A percentile compares a stretch with the other conserved stretches of the same genome.
These are phyloP conservation scores for Aspergillus diversus DNA, from an alignment of 495 filamentous ascomycete species.

Conservation along the genomic window DNA sequence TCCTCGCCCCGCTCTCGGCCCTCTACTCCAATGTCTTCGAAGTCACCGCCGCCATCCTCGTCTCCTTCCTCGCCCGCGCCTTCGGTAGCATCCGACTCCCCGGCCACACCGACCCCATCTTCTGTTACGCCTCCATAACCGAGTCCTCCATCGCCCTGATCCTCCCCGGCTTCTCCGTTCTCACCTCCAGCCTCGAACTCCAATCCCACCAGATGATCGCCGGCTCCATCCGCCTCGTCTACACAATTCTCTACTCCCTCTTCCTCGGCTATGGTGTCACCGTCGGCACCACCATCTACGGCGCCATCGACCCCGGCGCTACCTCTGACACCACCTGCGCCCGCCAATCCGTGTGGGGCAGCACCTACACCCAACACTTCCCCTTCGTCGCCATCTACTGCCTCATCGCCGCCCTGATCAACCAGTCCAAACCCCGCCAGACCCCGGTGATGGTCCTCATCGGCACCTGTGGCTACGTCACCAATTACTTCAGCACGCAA, in stretches of 20 bases:
- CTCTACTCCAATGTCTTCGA: conserved; percentile 87
- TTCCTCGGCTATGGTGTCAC: conserved; percentile 96
- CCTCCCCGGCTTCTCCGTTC: conserved; percentile 83
- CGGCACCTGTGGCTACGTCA: conserved; percentile 76
- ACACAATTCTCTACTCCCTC: conserved; percentile 91
- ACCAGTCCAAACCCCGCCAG: conserved; percentile 89
- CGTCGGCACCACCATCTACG: conserved; percentile 88
- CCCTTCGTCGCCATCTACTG: conserved; percentile 74
- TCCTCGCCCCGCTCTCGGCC: conserved; percentile 76
- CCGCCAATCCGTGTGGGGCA: conserved; percentile 53
- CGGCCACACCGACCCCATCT: conserved; percentile 61
- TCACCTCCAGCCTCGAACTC: conserved; percentile 83
- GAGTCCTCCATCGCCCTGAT: conserved; percentile 93
- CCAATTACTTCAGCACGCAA: conserved; percentile 78
- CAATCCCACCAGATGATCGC: conserved; percentile 87
- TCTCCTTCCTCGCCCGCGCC: conserved; percentile 82
- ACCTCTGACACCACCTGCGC: conserved; percentile 71
- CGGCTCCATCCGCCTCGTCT: conserved; percentile 92
- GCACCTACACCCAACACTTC: conserved; percentile 53
- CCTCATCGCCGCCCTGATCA: conserved; percentile 79
- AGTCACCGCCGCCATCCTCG: conserved; percentile 80
- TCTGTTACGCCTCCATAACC: conserved; percentile 91
- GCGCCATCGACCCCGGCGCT: conserved; percentile 74
- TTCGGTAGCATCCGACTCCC: conserved; percentile 71
- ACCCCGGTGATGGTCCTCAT: conserved; percentile 85